These are phyloP conservation scores for Saccharomyces hybrid DNA, from an alignment of 1,139 yeast genomes.

Conservation along the genomic window DNA sequence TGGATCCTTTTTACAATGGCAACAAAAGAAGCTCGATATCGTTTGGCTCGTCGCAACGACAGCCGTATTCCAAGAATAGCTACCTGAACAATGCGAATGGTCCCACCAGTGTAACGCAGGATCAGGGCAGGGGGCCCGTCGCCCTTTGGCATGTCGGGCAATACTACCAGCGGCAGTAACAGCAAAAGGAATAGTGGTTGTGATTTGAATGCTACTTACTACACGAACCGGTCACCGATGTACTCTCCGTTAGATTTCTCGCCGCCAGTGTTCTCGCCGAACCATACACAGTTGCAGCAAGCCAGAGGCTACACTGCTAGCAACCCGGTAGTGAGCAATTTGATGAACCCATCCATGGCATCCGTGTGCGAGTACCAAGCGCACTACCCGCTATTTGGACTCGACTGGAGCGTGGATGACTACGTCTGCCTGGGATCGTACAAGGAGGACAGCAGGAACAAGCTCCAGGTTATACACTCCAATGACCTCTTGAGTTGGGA, in stretches of 20 bases:
- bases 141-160: conserved; percentile 3
- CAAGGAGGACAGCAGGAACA: conserved; percentile 30
- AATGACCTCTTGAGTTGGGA: conserved; percentile 43
- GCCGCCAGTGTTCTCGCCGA: conserved; percentile 13
- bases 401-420: conserved; percentile 31
- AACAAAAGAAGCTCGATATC: not conserved
- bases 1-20: not conserved
- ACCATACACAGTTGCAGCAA: conserved; percentile 16
- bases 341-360: conserved; percentile 4
- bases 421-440: conserved; percentile 30
- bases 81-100: not conserved
- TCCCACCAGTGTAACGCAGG: not conserved
- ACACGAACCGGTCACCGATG: conserved; percentile 23
- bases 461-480: conserved; percentile 26
- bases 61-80: not conserved
- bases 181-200: conserved; percentile 2
- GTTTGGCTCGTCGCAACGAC: not conserved
- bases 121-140: conserved; percentile 3
- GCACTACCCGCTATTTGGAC: conserved; percentile 25
- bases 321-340: conserved; percentile 1
- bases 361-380: conserved; percentile 26
- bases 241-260: conserved; percentile 26
- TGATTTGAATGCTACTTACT: conserved; percentile 6
- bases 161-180: not conserved
- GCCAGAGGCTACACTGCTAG: conserved; percentile 12